phyloP scores from a whole-genome alignment of 2,329 filamentous ascomycete genomes.

The Cladosporium sp. region DNA sequence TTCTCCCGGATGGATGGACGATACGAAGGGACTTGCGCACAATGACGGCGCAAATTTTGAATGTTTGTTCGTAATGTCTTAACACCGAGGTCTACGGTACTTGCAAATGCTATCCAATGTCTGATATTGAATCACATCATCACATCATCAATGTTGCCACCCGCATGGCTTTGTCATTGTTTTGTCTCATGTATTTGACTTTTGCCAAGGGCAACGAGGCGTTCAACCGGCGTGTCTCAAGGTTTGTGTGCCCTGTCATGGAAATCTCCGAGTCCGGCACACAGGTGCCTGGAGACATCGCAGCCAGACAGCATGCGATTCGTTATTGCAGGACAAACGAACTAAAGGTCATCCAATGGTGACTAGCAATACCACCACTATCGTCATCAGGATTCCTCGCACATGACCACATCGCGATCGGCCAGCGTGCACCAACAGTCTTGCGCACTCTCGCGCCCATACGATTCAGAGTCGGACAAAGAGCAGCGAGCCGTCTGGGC shows the following conservation, averaged over 20 bases:
- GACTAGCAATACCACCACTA: background rate
- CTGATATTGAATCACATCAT: background rate
- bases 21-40: background rate
- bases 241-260: background rate
- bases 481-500: conserved; percentile 1
- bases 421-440: background rate
- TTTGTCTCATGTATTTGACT: background rate
- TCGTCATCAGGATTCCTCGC: background rate
- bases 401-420: conserved; percentile 9
- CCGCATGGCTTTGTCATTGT: background rate
- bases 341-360: background rate
- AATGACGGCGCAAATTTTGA: conserved; percentile 4
- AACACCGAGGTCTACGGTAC: conserved; percentile 17
- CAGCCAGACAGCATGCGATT: background rate
- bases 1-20: background rate
- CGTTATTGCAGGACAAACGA: background rate
- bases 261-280: conserved; percentile 11
- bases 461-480: background rate
- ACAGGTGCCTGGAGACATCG: background rate
- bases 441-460: background rate
- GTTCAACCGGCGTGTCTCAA: conserved; percentile 1
- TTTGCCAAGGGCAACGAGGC: conserved; percentile 1
- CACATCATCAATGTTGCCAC: background rate
- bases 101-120: conserved; percentile 20
- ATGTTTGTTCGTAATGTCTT: conserved; percentile 19